Percentiles rank a stretch among this genome's conserved stretches.
phyloP scores from a whole-genome alignment of 1,284 basidiomycete species.

The Cutaneotrichosporon sp. region DNA sequence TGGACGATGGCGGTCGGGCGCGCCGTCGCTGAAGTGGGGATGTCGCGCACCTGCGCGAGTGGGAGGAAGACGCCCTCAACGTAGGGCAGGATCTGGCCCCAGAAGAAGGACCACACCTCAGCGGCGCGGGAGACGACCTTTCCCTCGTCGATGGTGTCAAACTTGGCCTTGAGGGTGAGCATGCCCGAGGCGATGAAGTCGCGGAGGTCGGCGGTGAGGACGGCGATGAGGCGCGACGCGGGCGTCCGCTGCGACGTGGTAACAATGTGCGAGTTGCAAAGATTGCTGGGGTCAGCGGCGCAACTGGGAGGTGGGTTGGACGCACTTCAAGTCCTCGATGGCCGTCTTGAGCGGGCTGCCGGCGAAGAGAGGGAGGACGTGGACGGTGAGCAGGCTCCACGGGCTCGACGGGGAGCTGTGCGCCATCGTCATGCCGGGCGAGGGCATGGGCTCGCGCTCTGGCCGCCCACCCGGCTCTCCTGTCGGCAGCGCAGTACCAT shows the following conservation, averaged over 20 bases:
- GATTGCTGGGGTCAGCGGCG: slow-evolving; percentile 28
- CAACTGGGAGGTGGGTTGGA: not conserved
- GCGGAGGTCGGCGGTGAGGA: slow-evolving; percentile 74
- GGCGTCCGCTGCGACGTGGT: slow-evolving; percentile 43
- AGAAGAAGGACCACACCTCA: slow-evolving; percentile 92
- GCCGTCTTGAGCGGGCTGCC: slow-evolving; percentile 83
- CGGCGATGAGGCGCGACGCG: slow-evolving; percentile 53
- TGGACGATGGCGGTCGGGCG: slow-evolving; percentile 14
- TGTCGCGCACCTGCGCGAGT: slow-evolving; percentile 45
- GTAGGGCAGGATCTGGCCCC: slow-evolving; percentile 80
- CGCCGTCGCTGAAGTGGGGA: slow-evolving; percentile 24
- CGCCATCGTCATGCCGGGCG: slow-evolving; percentile 33
- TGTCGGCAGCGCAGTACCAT: slow-evolving; percentile 41
- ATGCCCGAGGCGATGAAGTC: slow-evolving; percentile 86
- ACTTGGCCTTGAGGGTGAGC: slow-evolving; percentile 84
- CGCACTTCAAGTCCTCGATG: slow-evolving; percentile 84
- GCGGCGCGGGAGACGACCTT: slow-evolving; percentile 71
- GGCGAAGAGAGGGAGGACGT: slow-evolving; percentile 87
- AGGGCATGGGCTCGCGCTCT: slow-evolving; percentile 8
- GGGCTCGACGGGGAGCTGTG: slow-evolving; percentile 56
- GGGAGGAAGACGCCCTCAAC: slow-evolving; percentile 58
- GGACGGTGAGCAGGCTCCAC: slow-evolving; percentile 79
- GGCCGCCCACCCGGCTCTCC: slow-evolving; percentile 11
- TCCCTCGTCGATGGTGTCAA: slow-evolving; percentile 65
- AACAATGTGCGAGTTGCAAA: slow-evolving; percentile 47